Evolutionary conservation across 2,329 filamentous ascomycete species (phyloP).

Genomic region (Chaetomiaceae sp.): DNA sequence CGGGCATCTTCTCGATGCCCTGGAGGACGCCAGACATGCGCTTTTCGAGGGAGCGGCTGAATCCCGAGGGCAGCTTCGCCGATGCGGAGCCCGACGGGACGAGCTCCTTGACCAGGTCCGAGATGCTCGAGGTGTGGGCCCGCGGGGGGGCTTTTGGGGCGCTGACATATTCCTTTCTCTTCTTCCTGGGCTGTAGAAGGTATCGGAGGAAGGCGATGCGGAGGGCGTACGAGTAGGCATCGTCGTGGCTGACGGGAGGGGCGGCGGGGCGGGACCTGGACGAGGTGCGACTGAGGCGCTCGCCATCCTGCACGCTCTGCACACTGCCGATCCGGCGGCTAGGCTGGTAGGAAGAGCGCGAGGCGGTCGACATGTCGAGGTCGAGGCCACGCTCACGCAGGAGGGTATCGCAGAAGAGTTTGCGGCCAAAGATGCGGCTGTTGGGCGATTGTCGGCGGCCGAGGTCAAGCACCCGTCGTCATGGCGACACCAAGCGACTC

Average conservation of each 20-base stretch:
- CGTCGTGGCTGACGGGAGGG: constrained; percentile 58
- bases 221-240: constrained; percentile 87
- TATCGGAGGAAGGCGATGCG: constrained; percentile 89
- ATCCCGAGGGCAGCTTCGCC: constrained; percentile 55
- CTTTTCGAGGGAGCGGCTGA: constrained; percentile 55
- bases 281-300: constrained; percentile 38
- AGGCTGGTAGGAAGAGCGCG: constrained; percentile 43
- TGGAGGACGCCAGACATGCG: constrained; percentile 75
- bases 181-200: constrained; percentile 83
- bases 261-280: constrained; percentile 46
- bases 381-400: neutral
- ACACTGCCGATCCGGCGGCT: constrained; percentile 38
- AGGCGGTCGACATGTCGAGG: constrained; percentile 46
- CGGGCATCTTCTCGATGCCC: constrained; percentile 76
- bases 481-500: constrained; percentile 7
- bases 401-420: neutral
- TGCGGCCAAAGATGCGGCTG: neutral
- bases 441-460: constrained; percentile 1
- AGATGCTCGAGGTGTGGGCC: constrained; percentile 67
- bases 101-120: constrained; percentile 87
- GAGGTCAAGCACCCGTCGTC: constrained; percentile 7
- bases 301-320: constrained; percentile 31
- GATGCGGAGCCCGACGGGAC: constrained; percentile 39
- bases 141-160: constrained; percentile 56
- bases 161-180: constrained; percentile 81